These are phyloP conservation scores for Populus deltoides DNA, from an alignment of 345 rosid species.

Conservation along the genomic window DNA sequence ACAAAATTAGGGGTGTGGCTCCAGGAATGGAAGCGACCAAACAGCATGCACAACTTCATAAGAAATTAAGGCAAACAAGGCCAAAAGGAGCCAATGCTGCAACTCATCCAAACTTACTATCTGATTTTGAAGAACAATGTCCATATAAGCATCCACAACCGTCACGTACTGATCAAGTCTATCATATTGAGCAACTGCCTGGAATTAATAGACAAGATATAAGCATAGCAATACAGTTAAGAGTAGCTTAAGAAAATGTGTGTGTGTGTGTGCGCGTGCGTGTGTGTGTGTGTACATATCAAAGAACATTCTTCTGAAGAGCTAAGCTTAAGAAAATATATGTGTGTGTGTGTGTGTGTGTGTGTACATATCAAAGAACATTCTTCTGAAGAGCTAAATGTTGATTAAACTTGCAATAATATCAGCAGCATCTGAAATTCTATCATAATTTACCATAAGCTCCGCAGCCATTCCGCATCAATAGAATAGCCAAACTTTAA, in stretches of 20 bases:
- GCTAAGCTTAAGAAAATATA: neutral
- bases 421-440: neutral
- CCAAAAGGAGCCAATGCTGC: neutral
- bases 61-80: neutral
- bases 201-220: conserved; percentile 7
- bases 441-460: neutral
- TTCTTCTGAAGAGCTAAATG: neutral
- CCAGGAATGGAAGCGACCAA: neutral
- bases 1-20: neutral
- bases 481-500: neutral
- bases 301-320: neutral
- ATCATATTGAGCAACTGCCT: conserved; percentile 58
- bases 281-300: too few species aligned
- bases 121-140: conserved; percentile 66
- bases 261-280: too few species aligned
- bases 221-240: neutral
- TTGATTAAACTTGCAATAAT: neutral
- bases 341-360: too few species aligned
- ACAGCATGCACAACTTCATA: neutral
- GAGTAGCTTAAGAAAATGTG: neutral
- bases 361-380: too few species aligned
- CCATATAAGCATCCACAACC: conserved; percentile 78
- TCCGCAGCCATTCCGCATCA: neutral
- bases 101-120: conserved; percentile 46
- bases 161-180: conserved; percentile 63